Evolutionary conservation across 2,329 filamentous ascomycete species (phyloP), one percentile per base, ranked within the genome.

Genomic region (Scytalidium sp.): DNA sequence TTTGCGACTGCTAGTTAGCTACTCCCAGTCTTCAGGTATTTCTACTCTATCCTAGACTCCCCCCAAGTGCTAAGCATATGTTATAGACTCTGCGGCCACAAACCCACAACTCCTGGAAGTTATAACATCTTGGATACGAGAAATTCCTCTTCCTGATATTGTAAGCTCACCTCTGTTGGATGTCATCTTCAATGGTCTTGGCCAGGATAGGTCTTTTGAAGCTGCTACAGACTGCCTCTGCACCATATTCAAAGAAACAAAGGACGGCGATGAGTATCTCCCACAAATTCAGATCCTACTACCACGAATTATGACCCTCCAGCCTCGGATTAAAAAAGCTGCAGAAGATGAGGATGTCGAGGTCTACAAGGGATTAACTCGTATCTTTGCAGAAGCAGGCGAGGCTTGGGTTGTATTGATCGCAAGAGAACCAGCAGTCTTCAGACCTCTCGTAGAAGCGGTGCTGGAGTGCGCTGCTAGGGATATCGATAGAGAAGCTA

Each of bases 371-470:
- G 88, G 90, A 11, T 75, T 97, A 50, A 96, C 94, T 9, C 85
- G 91, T 60, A 80, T 99, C 21, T 96, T 97, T 63, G 84, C 94
- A 3, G 92, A 97, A 64, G 91, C 94, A 21, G 95, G 90, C 56
- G 91, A 96, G 64, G 85, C 92, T 6, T 99, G 94, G 94, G 90
- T 94, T 4, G 84, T 97, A 36, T 79, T 95, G 21, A 91, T 97
- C 62, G 91, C 92, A 19, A 83, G 94, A 44, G 79, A 96, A 61
- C 90, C 94, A 0, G 69, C 73, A 13, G 83, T 92, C 45, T 97
- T 97, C 73, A 81, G 88, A 36, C 83, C 83, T 10, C 76, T 99
- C 4, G 93, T 99, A 10, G 91, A 97, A 62, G 84, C 88, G 6
- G 84, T 99, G 15, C 78, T 97, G n/a, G 92, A 97, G 71, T 96